Conservation (phyloP, 768 basidiomycete species). For the Xanthoconium purpureum region DNA sequence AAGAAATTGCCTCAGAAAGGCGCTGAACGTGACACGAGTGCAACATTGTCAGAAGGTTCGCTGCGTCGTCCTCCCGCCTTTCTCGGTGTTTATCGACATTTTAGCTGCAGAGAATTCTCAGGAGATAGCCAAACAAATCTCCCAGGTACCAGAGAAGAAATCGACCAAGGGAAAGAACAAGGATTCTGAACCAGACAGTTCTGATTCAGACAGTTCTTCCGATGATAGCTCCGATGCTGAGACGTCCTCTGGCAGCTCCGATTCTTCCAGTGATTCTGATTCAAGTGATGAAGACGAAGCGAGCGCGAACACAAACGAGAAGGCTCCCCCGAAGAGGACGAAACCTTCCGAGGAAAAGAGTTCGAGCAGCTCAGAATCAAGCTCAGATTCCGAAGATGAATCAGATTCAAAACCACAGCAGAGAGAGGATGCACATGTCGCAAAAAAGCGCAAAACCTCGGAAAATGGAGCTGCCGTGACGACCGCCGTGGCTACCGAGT, state of each 20-base stretch:
- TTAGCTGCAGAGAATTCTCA: conserved; percentile 13
- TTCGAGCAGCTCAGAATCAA: conserved; percentile 9
- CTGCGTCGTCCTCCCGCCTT: not conserved
- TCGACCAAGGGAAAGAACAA: not conserved
- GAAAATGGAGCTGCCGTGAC: conserved; percentile 47
- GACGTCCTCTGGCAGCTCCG: conserved; percentile 12
- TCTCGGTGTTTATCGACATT: not conserved
- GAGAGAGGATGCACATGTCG: conserved; percentile 29
- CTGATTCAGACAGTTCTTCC: conserved; percentile 16
- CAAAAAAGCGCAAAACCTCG: conserved; percentile 63
- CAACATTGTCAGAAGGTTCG: conserved; percentile 38
- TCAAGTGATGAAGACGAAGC: conserved; percentile 14
- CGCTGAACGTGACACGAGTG: conserved; percentile 37
- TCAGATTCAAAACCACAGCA: not conserved
- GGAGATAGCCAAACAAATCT: not conserved
- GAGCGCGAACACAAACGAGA: not conserved
- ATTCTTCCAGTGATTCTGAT: conserved; percentile 11
- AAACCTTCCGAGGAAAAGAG: not conserved
- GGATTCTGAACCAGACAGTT: conserved; percentile 10
- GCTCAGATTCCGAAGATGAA: conserved; percentile 27
- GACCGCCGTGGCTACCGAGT: conserved; percentile 37
- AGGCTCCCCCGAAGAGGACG: not conserved
- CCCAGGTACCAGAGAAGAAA: conserved; percentile 2
- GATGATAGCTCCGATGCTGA: conserved; percentile 16
- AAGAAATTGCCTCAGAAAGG: conserved; percentile 6